phyloP scores from a whole-genome alignment of 2,329 filamentous ascomycete genomes.

The Aspergillus arachidicola region DNA sequence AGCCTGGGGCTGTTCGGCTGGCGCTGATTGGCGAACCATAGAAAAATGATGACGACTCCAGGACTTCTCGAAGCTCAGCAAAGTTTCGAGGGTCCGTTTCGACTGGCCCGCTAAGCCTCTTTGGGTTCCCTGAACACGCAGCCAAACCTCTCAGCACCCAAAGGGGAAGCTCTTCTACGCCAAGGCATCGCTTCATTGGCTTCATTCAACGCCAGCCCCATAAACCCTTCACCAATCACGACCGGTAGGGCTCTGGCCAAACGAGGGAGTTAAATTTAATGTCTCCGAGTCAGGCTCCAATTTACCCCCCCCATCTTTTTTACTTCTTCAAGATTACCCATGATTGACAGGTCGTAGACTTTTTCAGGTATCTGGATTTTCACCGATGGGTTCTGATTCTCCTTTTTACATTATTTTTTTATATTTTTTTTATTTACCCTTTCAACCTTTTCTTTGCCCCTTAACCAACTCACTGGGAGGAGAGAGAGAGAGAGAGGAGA shows the following conservation, averaged over 20 bases:
- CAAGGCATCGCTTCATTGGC: constrained; percentile 11
- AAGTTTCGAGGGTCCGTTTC: constrained; percentile 21
- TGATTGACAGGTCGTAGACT: constrained; percentile 1
- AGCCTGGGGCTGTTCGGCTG: not conserved
- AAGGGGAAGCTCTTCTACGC: constrained; percentile 15
- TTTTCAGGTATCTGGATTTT: not conserved
- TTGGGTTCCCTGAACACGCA: constrained; percentile 6
- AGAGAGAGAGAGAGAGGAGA: not conserved
- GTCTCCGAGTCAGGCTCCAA: not conserved
- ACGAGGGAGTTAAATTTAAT: constrained; percentile 4
- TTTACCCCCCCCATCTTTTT: not conserved
- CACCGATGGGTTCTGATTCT: not conserved
- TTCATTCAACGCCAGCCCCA: not conserved
- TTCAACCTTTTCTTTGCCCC: not conserved
- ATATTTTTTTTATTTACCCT: not conserved
- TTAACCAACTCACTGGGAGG: constrained; percentile 1
- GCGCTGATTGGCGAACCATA: constrained; percentile 3
- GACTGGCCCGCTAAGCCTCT: constrained; percentile 10
- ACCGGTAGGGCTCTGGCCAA: not conserved
- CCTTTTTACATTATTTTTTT: not conserved
- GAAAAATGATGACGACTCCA: constrained; percentile 24
- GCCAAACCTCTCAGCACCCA: constrained; percentile 5
- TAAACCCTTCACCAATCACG: not conserved
- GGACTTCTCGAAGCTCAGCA: constrained; percentile 25
- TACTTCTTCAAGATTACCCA: not conserved